Percentiles rank a stretch among this genome's conserved stretches.
Evolutionary conservation across 176 grass and related monocot species (phyloP).

Genomic region (Lolium multiflorum): DNA sequence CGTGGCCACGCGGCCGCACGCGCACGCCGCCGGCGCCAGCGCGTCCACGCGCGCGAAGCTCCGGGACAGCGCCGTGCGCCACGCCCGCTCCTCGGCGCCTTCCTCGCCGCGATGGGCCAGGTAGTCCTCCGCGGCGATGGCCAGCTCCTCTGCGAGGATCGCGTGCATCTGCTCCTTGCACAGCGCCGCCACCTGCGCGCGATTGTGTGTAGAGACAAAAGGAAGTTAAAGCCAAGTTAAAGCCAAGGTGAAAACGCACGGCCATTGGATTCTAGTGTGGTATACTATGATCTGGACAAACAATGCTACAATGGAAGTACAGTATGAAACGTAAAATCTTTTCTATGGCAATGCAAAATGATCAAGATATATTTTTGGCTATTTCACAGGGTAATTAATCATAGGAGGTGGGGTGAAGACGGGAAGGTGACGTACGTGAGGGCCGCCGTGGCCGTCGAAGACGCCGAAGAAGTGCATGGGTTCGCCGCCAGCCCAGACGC

Average conservation of each 20-base stretch:
- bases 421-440: slow-evolving; percentile 47
- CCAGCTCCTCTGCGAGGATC: slow-evolving; percentile 62
- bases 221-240: not conserved
- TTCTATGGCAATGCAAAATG: not conserved
- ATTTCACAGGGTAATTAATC: not conserved
- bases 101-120: not conserved
- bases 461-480: slow-evolving; percentile 85
- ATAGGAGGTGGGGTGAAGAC: not conserved
- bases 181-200: slow-evolving; percentile 60
- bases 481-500: slow-evolving; percentile 43
- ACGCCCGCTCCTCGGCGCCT: not conserved
- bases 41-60: slow-evolving; percentile 69
- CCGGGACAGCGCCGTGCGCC: slow-evolving; percentile 51
- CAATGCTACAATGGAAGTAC: too few relatives aligned
- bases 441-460: slow-evolving; percentile 84
- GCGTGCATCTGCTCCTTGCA: slow-evolving; percentile 78
- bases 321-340: too few relatives aligned
- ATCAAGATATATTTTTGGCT: not conserved
- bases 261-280: too few relatives aligned
- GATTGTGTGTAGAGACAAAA: not conserved
- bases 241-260: too few relatives aligned
- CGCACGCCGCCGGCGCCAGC: slow-evolving; percentile 64
- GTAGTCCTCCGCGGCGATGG: slow-evolving; percentile 3
- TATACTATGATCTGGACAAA: too few relatives aligned
- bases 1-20: slow-evolving; percentile 51